Evolutionary conservation across 495 filamentous ascomycete species (phyloP).

Genomic region (Hapsidospora chrysogenum): DNA sequence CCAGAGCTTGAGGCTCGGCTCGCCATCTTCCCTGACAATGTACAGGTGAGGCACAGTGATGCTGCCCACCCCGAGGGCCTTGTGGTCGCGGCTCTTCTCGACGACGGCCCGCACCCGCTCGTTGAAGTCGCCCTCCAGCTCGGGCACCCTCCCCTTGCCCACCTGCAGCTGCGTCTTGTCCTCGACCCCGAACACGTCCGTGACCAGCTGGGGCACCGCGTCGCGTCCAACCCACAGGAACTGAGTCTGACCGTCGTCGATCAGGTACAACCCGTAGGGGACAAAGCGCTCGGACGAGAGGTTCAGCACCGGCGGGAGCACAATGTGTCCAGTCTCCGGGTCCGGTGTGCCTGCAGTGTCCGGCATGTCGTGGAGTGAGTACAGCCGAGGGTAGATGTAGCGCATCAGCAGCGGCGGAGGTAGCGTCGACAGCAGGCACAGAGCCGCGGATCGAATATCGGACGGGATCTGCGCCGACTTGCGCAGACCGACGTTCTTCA

Average conservation of each 20-base stretch:
- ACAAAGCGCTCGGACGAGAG: slow-evolving; percentile 75
- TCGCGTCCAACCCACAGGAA: slow-evolving; percentile 96
- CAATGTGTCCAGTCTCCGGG: slow-evolving; percentile 67
- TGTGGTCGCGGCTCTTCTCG: slow-evolving; percentile 80
- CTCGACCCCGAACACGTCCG: slow-evolving; percentile 75
- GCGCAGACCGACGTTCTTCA: slow-evolving; percentile 89
- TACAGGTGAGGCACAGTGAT: slow-evolving; percentile 87
- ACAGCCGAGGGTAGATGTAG: slow-evolving; percentile 90
- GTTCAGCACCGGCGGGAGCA: slow-evolving; percentile 71
- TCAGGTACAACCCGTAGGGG: slow-evolving; percentile 90
- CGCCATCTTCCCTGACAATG: slow-evolving; percentile 85
- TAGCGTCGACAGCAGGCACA: slow-evolving; percentile 83
- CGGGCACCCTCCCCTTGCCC: slow-evolving; percentile 73
- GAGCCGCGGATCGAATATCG: slow-evolving; percentile 84
- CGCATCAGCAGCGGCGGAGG: slow-evolving; percentile 85
- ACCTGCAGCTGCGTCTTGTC: slow-evolving; percentile 72
- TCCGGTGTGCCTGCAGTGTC: slow-evolving; percentile 78
- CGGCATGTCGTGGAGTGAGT: slow-evolving; percentile 97
- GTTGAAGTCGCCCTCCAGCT: slow-evolving; percentile 91
- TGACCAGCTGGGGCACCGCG: slow-evolving; percentile 72
- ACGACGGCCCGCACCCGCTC: slow-evolving; percentile 79
- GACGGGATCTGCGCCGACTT: slow-evolving; percentile 93
- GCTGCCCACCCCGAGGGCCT: slow-evolving; percentile 70
- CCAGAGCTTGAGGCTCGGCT: slow-evolving; percentile 90
- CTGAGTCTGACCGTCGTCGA: slow-evolving; percentile 93